These are phyloP conservation scores for Trematosphaeria pertusa DNA, from an alignment of 2,329 filamentous ascomycete genomes.

Conservation along the genomic window DNA sequence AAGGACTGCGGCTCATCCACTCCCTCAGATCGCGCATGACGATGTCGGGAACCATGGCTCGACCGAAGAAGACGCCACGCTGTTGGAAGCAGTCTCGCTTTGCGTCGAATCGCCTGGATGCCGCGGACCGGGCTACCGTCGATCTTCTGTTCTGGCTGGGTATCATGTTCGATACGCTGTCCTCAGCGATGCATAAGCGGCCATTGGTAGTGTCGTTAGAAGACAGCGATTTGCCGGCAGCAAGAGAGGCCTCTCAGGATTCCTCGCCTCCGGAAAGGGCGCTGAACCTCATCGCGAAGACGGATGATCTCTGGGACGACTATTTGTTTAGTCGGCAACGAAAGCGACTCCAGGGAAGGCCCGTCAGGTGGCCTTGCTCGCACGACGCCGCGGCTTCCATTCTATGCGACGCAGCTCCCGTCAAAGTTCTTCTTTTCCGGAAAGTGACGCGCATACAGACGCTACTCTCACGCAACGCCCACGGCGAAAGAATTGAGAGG, in stretches of 20 bases:
- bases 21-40: slow-evolving; percentile 40
- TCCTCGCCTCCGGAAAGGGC: neutral
- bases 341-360: slow-evolving; percentile 19
- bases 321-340: slow-evolving; percentile 44
- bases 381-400: slow-evolving; percentile 59
- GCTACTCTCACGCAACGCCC: slow-evolving; percentile 52
- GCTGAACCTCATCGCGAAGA: slow-evolving; percentile 6
- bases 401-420: slow-evolving; percentile 61
- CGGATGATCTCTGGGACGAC: slow-evolving; percentile 49
- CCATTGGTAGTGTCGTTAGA: slow-evolving; percentile 55
- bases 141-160: slow-evolving; percentile 65
- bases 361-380: slow-evolving; percentile 62
- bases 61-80: slow-evolving; percentile 13
- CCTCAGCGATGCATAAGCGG: slow-evolving; percentile 60
- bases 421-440: slow-evolving; percentile 66
- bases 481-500: slow-evolving; percentile 54
- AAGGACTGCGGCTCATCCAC: slow-evolving; percentile 50
- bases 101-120: slow-evolving; percentile 30
- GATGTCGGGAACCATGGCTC: slow-evolving; percentile 23
- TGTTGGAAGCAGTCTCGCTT: slow-evolving; percentile 20
- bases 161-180: slow-evolving; percentile 66
- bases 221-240: slow-evolving; percentile 49
- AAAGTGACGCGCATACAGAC: slow-evolving; percentile 64
- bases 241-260: neutral
- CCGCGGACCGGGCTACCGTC: slow-evolving; percentile 55